Percentiles rank a stretch among this genome's conserved stretches.
phyloP scores from a whole-genome alignment of 2,329 filamentous ascomycete genomes.

The Tolypocladium tropicale region DNA sequence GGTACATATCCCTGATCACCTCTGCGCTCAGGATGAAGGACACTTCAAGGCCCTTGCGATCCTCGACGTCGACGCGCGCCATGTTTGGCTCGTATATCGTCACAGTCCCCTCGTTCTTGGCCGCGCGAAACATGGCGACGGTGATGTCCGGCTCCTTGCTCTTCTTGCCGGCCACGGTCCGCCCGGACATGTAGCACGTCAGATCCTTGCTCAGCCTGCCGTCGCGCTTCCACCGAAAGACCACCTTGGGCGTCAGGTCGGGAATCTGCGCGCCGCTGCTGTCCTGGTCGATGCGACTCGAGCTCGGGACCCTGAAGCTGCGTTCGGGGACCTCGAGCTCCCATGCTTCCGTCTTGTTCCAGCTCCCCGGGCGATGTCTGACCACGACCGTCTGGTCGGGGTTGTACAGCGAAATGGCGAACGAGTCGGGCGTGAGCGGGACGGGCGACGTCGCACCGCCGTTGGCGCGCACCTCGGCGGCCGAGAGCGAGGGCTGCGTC shows the following conservation, averaged over 20 bases:
- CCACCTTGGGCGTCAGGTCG: slow-evolving; percentile 59
- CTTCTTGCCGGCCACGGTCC: slow-evolving; percentile 64
- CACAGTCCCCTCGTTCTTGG: slow-evolving; percentile 53
- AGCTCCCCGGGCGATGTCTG: slow-evolving; percentile 61
- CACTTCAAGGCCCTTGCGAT: slow-evolving; percentile 85
- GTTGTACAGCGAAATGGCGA: slow-evolving; percentile 85
- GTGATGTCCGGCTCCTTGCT: slow-evolving; percentile 92
- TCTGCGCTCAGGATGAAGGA: slow-evolving; percentile 57
- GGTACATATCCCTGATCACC: slow-evolving; percentile 55
- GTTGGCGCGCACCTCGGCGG: slow-evolving; percentile 67
- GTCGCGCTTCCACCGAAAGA: slow-evolving; percentile 85
- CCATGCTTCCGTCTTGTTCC: slow-evolving; percentile 74
- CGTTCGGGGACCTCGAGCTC: slow-evolving; percentile 87
- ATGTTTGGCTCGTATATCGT: slow-evolving; percentile 93
- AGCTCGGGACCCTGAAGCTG: slow-evolving; percentile 71
- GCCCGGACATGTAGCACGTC: slow-evolving; percentile 78
- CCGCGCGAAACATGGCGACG: slow-evolving; percentile 71
- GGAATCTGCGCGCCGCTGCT: slow-evolving; percentile 18
- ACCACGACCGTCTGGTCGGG: slow-evolving; percentile 75
- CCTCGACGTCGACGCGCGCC: slow-evolving; percentile 81
- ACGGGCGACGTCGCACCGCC: slow-evolving; percentile 53
- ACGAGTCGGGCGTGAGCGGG: slow-evolving; percentile 66
- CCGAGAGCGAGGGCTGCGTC: slow-evolving; percentile 71
- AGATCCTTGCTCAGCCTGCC: slow-evolving; percentile 78
- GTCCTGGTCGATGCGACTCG: slow-evolving; percentile 67